A percentile compares a stretch with the other conserved stretches of the same genome.
Evolutionary conservation across 2,329 filamentous ascomycete genomes (phyloP).

Genomic region (Simplicillium sp.): DNA sequence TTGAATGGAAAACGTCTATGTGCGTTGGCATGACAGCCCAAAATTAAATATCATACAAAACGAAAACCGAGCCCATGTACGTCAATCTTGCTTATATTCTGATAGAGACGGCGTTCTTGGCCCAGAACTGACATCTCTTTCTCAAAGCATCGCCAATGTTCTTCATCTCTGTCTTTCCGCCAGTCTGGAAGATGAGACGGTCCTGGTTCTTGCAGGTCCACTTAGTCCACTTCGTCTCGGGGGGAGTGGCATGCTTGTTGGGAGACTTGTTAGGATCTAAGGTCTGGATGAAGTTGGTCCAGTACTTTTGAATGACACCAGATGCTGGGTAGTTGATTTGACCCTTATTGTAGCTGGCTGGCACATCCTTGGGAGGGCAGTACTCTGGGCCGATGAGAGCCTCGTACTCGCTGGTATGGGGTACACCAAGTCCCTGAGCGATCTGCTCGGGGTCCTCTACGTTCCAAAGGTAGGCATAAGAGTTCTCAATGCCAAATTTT

Average conservation of each 20-base stretch:
- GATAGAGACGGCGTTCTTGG: background rate
- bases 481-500: conserved; percentile 22
- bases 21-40: too few relatives aligned
- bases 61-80: too few relatives aligned
- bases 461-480: conserved; percentile 58
- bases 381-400: conserved; percentile 56
- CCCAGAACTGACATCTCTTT: background rate
- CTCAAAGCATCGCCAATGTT: background rate
- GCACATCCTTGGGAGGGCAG: conserved; percentile 29
- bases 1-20: too few relatives aligned
- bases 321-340: conserved; percentile 42
- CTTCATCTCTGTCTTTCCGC: background rate
- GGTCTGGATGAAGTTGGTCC: conserved; percentile 56
- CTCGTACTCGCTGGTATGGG: conserved; percentile 52
- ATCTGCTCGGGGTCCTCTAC: conserved; percentile 20
- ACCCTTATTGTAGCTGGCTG: conserved; percentile 36
- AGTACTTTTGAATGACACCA: conserved; percentile 54
- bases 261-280: conserved; percentile 37
- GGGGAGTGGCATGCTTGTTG: conserved; percentile 40
- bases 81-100: too few relatives aligned
- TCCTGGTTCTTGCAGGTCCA: background rate
- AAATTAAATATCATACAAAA: too few relatives aligned
- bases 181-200: background rate
- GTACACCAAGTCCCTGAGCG: conserved; percentile 47
- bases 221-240: background rate